Evolutionary conservation across 2,329 filamentous ascomycete genomes (phyloP).

Genomic region (Didymella glomerata): DNA sequence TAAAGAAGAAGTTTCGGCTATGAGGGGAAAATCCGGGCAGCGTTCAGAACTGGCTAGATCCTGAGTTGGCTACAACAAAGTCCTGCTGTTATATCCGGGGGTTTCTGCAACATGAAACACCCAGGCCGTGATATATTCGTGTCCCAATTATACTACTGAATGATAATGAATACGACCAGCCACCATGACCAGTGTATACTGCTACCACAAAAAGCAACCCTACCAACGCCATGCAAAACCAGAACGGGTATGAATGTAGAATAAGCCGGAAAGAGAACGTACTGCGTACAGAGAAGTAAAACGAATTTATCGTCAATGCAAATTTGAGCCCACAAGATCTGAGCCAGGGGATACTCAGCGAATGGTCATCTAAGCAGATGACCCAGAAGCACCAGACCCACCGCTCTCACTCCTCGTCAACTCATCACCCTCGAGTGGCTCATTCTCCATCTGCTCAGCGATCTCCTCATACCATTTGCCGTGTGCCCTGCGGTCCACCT

Average conservation of each 20-base stretch:
- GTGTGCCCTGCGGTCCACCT: conserved; percentile 73
- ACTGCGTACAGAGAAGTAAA: not conserved
- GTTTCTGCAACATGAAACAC: not conserved
- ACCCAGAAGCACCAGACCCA: conserved; percentile 32
- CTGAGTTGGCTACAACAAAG: too few species aligned
- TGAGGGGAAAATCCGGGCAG: too few species aligned
- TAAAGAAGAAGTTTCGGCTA: too few species aligned
- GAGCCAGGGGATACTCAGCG: not conserved
- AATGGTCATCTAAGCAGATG: not conserved
- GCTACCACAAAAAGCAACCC: not conserved
- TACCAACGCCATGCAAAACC: conserved; percentile 8
- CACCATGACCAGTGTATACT: not conserved
- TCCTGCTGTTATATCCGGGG: too few species aligned
- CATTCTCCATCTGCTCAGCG: conserved; percentile 61
- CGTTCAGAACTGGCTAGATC: too few species aligned
- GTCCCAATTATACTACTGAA: not conserved
- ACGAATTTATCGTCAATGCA: not conserved
- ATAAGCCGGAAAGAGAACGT: not conserved
- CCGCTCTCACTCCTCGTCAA: conserved; percentile 36
- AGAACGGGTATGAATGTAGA: conserved; percentile 10
- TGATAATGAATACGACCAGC: not conserved
- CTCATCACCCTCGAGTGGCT: conserved; percentile 45
- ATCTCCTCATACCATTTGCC: conserved; percentile 75
- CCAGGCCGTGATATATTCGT: not conserved
- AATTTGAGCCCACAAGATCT: not conserved